phyloP scores from a whole-genome alignment of 2,329 filamentous ascomycete genomes.

The Chalaropsis ovoidea region DNA sequence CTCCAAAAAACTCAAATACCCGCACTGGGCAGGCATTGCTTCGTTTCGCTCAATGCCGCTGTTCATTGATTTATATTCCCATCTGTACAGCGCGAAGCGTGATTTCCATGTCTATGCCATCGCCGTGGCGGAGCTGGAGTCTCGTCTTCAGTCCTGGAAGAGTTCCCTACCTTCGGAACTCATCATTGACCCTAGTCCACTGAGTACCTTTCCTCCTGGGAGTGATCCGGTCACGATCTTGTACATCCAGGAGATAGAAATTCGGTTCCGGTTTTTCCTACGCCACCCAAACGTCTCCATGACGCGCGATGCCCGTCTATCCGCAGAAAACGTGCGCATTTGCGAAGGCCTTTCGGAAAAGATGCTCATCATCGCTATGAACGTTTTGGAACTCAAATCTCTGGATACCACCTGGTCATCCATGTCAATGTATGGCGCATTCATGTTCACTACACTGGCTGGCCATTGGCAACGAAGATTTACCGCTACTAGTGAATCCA shows the following conservation, averaged over 20 bases:
- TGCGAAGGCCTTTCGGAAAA: slow-evolving; percentile 57
- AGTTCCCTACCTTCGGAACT: slow-evolving; percentile 54
- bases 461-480: slow-evolving; percentile 57
- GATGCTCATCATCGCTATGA: slow-evolving; percentile 50
- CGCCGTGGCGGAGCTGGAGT: slow-evolving; percentile 55
- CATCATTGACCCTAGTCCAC: slow-evolving; percentile 32
- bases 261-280: slow-evolving; percentile 51
- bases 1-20: slow-evolving; percentile 45
- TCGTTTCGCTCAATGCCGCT: slow-evolving; percentile 56
- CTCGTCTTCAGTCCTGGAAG: slow-evolving; percentile 52
- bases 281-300: slow-evolving; percentile 52
- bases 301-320: slow-evolving; percentile 44
- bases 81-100: slow-evolving; percentile 60
- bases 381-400: slow-evolving; percentile 53
- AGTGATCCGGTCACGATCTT: slow-evolving; percentile 39
- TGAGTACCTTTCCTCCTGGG: slow-evolving; percentile 28
- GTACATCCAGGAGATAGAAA: slow-evolving; percentile 43
- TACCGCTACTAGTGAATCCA: slow-evolving; percentile 47
- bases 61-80: slow-evolving; percentile 63
- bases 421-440: slow-evolving; percentile 59
- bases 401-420: slow-evolving; percentile 73
- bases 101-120: slow-evolving; percentile 53
- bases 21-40: slow-evolving; percentile 56
- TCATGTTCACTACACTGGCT: slow-evolving; percentile 63
- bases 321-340: slow-evolving; percentile 52